A percentile compares a stretch with the other conserved stretches of the same genome.
Conservation (phyloP, 495 filamentous ascomycete species). For the Polyplosphaeria fusca region DNA sequence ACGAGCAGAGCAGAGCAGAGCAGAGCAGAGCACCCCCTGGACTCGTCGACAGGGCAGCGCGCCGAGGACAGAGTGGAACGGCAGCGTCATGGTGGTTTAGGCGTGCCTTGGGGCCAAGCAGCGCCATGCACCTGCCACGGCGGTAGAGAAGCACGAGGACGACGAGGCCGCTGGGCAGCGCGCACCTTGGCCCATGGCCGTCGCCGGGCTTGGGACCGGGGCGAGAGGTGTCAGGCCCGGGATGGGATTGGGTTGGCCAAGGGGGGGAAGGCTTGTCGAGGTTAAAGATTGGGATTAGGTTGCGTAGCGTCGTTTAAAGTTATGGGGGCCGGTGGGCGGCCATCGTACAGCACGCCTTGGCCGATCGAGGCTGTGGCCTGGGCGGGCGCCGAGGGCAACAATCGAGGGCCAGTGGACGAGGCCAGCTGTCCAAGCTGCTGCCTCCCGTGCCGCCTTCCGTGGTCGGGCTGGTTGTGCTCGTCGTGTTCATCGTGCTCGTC, state of each 20-base stretch:
- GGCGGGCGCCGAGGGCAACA: too few species aligned
- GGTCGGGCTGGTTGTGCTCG: too few species aligned
- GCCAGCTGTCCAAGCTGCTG: too few species aligned
- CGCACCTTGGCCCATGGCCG: neutral
- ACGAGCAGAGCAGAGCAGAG: neutral
- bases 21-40: too few species aligned
- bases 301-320: conserved; percentile 17
- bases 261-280: conserved; percentile 24
- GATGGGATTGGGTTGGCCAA: conserved; percentile 13
- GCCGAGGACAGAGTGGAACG: too few species aligned
- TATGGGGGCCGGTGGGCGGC: neutral
- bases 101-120: conserved; percentile 18
- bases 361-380: conserved; percentile 19
- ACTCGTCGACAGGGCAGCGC: too few species aligned
- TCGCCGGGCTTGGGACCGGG: conserved; percentile 7
- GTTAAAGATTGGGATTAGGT: conserved; percentile 29
- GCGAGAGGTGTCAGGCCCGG: conserved; percentile 10
- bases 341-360: conserved; percentile 8
- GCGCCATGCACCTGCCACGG: conserved; percentile 10
- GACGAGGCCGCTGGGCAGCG: neutral
- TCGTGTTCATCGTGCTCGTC: too few species aligned
- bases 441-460: too few species aligned
- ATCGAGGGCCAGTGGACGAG: too few species aligned
- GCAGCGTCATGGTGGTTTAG: conserved; percentile 7
- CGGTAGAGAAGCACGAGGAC: conserved; percentile 1